Percentiles rank a stretch among this genome's conserved stretches.
phyloP scores from a whole-genome alignment of 768 basidiomycete species.

The Tulasnella sp. region DNA sequence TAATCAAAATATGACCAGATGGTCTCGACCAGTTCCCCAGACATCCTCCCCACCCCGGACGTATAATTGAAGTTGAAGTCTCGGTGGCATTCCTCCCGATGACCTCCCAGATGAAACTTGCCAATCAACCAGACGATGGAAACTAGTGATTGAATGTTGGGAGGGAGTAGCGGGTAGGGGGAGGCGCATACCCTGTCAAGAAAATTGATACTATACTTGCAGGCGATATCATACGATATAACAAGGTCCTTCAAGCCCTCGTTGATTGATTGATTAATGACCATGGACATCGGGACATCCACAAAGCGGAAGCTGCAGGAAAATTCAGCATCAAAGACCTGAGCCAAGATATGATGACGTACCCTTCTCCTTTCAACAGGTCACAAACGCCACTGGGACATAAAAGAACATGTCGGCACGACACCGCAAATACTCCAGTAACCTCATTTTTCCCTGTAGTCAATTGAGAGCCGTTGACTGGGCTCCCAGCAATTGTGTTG shows the following conservation, averaged over 20 bases:
- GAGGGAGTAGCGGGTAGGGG: background rate
- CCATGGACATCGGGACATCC: background rate
- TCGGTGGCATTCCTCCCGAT: background rate
- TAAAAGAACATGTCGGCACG: background rate
- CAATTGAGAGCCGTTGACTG: background rate
- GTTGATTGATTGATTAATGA: background rate
- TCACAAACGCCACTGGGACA: background rate
- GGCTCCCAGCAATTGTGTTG: background rate
- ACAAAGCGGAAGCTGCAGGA: background rate
- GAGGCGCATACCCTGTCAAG: background rate
- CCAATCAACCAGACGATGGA: background rate
- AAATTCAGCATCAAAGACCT: background rate
- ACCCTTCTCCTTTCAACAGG: background rate
- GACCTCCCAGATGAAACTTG: background rate
- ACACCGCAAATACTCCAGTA: background rate
- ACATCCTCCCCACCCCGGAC: background rate
- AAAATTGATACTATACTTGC: slow-evolving; percentile 2
- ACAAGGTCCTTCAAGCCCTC: background rate
- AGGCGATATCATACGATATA: background rate
- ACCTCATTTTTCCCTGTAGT: background rate
- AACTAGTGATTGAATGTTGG: background rate
- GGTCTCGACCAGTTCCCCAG: slow-evolving; percentile 13
- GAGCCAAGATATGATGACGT: background rate
- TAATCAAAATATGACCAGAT: slow-evolving; percentile 1
- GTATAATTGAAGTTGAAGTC: background rate